These are phyloP conservation scores for Neurospora pannonica DNA, from an alignment of 495 filamentous ascomycete species.

Conservation along the genomic window DNA sequence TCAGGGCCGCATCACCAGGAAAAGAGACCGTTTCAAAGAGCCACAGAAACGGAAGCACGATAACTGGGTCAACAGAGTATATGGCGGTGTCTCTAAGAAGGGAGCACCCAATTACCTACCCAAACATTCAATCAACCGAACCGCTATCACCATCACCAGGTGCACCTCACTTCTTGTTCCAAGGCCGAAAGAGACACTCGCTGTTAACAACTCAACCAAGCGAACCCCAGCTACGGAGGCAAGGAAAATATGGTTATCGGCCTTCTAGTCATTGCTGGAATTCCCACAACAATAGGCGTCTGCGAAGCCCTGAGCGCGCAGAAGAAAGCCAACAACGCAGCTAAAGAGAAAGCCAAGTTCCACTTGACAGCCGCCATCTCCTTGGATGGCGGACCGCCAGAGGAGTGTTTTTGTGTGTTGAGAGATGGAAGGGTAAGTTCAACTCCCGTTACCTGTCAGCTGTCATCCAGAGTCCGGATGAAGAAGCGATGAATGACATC, in stretches of 20 bases:
- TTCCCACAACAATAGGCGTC: slow-evolving; percentile 42
- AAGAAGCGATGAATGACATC: slow-evolving; percentile 1
- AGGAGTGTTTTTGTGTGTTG: slow-evolving; percentile 31
- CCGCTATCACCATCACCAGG: neutral
- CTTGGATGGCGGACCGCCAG: slow-evolving; percentile 26
- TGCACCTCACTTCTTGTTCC: neutral
- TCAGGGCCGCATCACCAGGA: neutral
- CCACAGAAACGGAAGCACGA: neutral
- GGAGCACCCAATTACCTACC: neutral
- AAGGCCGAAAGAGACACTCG: neutral
- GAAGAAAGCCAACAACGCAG: slow-evolving; percentile 38
- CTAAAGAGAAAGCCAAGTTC: slow-evolving; percentile 44
- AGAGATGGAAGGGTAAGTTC: slow-evolving; percentile 35
- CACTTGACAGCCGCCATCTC: slow-evolving; percentile 36
- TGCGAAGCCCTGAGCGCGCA: slow-evolving; percentile 41
- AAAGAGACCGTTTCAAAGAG: neutral
- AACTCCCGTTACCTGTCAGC: neutral
- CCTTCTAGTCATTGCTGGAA: slow-evolving; percentile 34
- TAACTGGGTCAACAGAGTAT: neutral
- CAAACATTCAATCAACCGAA: neutral
- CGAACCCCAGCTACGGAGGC: neutral
- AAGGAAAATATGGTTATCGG: slow-evolving; percentile 28
- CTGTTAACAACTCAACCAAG: neutral
- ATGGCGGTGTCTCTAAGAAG: neutral
- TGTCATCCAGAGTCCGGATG: slow-evolving; percentile 1